phyloP scores from a whole-genome alignment of 1,139 yeast genomes.

The Yamadazyma sp. region DNA sequence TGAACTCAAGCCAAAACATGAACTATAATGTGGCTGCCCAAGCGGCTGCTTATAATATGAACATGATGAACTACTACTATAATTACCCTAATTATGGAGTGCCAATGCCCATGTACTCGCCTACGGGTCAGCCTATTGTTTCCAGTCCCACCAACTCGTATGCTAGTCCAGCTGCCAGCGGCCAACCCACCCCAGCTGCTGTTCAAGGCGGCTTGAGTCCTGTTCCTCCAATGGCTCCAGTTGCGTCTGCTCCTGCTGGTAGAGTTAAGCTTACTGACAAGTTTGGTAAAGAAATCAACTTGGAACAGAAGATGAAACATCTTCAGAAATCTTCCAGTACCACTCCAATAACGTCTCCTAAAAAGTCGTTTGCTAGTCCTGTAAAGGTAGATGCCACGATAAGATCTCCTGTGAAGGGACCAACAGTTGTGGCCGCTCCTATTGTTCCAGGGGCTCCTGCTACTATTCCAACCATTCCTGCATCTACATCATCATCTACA shows the following conservation, averaged over 20 bases:
- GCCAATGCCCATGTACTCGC: constrained; percentile 11
- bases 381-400: constrained; percentile 17
- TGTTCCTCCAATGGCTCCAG: constrained; percentile 13
- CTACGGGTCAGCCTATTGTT: constrained; percentile 8
- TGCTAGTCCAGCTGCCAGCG: constrained; percentile 10
- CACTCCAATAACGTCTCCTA: constrained; percentile 19
- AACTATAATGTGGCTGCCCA: constrained; percentile 16
- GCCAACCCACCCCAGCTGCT: constrained; percentile 5
- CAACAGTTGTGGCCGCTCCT: constrained; percentile 8
- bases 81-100: constrained; percentile 16
- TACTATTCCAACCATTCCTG: constrained; percentile 10
- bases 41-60: constrained; percentile 16
- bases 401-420: constrained; percentile 4
- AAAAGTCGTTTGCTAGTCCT: constrained; percentile 14
- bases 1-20: constrained; percentile 11
- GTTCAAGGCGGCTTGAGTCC: constrained; percentile 12
- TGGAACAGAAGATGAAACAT: constrained; percentile 42
- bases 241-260: constrained; percentile 15
- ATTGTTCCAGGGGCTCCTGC: constrained; percentile 8
- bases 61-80: constrained; percentile 21
- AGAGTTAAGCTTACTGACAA: constrained; percentile 43
- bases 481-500: constrained; percentile 10
- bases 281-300: constrained; percentile 48
- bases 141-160: constrained; percentile 7
- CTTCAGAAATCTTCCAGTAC: constrained; percentile 17